phyloP scores from a whole-genome alignment of 176 grass and related monocot genomes.

The Urochloa ruziziensis region DNA sequence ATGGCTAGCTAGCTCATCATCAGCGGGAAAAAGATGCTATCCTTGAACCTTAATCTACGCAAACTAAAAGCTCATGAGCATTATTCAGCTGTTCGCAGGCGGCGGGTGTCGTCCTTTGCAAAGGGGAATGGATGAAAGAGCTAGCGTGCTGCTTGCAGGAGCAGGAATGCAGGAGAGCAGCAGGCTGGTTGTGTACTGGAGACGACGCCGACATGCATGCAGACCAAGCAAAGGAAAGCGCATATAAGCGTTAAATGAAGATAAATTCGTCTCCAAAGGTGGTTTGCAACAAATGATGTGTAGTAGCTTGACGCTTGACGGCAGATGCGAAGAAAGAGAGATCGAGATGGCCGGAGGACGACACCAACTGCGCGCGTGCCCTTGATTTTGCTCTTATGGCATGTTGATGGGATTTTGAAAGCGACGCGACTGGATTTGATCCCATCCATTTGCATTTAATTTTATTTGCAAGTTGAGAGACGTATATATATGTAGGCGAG shows the following conservation, averaged over 20 bases:
- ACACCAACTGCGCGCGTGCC: background rate
- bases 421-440: background rate
- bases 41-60: slow-evolving; percentile 32
- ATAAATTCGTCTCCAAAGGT: background rate
- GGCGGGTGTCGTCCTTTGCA: background rate
- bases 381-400: background rate
- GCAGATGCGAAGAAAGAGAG: background rate
- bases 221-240: slow-evolving; percentile 11
- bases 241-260: background rate
- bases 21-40: slow-evolving; percentile 20
- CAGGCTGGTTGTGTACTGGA: no score
- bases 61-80: background rate
- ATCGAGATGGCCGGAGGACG: background rate
- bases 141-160: background rate
- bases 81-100: background rate
- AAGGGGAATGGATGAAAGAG: background rate
- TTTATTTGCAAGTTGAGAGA: background rate
- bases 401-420: background rate
- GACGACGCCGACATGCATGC: slow-evolving; percentile 21
- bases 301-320: no score
- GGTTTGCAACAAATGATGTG: background rate
- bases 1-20: background rate
- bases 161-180: no score
- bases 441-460: no score
- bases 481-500: background rate